Evolutionary conservation across 2,329 filamentous ascomycete genomes (phyloP).

Genomic region (Xylaria hypoxylon): DNA sequence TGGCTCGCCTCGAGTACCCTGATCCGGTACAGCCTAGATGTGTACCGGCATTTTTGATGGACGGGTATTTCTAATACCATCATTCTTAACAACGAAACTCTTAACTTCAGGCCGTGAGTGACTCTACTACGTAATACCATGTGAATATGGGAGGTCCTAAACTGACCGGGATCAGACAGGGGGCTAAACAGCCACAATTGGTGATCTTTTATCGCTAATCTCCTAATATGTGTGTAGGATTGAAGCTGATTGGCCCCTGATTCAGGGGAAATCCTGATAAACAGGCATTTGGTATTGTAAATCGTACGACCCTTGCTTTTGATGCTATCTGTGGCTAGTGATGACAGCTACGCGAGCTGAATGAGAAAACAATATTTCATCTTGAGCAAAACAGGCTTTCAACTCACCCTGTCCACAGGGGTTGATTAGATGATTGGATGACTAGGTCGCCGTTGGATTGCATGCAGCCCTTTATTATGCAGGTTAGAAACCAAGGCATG

Average conservation of each 20-base stretch:
- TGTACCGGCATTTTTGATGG: background rate
- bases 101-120: background rate
- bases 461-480: slow-evolving; percentile 5
- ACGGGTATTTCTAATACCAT: background rate
- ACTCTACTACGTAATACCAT: background rate
- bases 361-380: slow-evolving; percentile 2
- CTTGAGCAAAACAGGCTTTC: background rate
- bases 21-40: background rate
- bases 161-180: background rate
- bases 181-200: slow-evolving; percentile 4
- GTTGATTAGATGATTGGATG: slow-evolving; percentile 1
- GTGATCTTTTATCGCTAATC: slow-evolving; percentile 32
- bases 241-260: slow-evolving; percentile 30
- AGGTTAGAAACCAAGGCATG: slow-evolving; percentile 9
- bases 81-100: background rate
- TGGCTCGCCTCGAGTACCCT: background rate
- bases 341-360: slow-evolving; percentile 24
- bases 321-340: slow-evolving; percentile 13
- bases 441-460: slow-evolving; percentile 14
- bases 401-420: background rate
- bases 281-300: slow-evolving; percentile 14
- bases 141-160: background rate
- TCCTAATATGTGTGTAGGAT: slow-evolving; percentile 23
- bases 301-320: slow-evolving; percentile 31
- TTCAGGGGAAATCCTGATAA: background rate